phyloP scores from a whole-genome alignment of 1,139 yeast species.

The Magnusiomyces fungicola region DNA sequence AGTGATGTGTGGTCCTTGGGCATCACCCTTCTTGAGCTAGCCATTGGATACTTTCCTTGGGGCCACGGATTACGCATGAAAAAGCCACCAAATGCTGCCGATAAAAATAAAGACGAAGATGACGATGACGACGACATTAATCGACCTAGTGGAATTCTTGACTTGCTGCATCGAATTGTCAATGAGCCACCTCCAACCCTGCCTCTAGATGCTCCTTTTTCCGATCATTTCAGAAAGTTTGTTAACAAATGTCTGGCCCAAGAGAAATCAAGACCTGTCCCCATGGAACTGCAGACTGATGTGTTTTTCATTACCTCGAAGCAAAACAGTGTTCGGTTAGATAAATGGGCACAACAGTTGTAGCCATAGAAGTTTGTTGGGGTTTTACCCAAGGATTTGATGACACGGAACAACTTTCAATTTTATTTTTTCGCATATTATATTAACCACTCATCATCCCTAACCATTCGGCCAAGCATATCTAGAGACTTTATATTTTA shows the following conservation, averaged over 20 bases:
- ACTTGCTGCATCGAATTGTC: slow-evolving; percentile 82
- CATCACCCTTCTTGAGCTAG: slow-evolving; percentile 76
- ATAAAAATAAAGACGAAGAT: slow-evolving; percentile 13
- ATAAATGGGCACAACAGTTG: slow-evolving; percentile 42
- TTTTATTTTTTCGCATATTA: too few species aligned
- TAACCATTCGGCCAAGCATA: too few species aligned
- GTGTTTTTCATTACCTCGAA: slow-evolving; percentile 43
- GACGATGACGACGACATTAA: slow-evolving; percentile 33
- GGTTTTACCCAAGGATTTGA: too few species aligned
- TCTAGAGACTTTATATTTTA: too few species aligned
- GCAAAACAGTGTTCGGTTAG: slow-evolving; percentile 39
- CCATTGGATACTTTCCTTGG: slow-evolving; percentile 70
- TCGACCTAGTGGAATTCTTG: slow-evolving; percentile 80
- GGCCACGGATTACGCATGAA: slow-evolving; percentile 23
- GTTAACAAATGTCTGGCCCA: slow-evolving; percentile 67
- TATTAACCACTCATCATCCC: too few species aligned
- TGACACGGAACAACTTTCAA: too few species aligned
- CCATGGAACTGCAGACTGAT: slow-evolving; percentile 47
- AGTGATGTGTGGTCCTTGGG: slow-evolving; percentile 98
- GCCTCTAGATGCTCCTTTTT: slow-evolving; percentile 36
- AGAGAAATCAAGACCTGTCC: slow-evolving; percentile 54
- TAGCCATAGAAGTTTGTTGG: too few species aligned
- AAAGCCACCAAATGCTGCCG: neutral
- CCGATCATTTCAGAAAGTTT: slow-evolving; percentile 49
- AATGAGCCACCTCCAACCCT: slow-evolving; percentile 85